These are phyloP conservation scores for Hypoxylon rubiginosum DNA, from an alignment of 2,329 filamentous ascomycete species.

Conservation along the genomic window DNA sequence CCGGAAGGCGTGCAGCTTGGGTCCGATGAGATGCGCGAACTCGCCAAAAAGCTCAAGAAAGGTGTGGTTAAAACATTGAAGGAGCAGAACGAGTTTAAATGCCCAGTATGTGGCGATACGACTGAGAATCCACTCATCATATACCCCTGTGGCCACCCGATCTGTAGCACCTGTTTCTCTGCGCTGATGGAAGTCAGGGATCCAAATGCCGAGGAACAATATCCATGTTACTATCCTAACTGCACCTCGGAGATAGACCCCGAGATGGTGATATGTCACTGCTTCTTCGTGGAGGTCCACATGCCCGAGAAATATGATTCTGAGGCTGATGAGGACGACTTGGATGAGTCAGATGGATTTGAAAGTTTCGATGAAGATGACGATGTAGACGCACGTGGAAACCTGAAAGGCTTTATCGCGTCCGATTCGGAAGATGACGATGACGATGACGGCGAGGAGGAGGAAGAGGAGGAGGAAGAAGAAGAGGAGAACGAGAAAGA, in stretches of 20 bases:
- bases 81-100: slow-evolving; percentile 39
- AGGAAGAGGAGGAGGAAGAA: slow-evolving; percentile 16
- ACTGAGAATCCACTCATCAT: slow-evolving; percentile 48
- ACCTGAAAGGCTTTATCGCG: slow-evolving; percentile 44
- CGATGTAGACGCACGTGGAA: slow-evolving; percentile 40
- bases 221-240: slow-evolving; percentile 27
- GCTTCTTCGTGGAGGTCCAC: slow-evolving; percentile 44
- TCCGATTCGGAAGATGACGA: slow-evolving; percentile 36
- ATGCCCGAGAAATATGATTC: slow-evolving; percentile 19
- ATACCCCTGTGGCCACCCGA: slow-evolving; percentile 50
- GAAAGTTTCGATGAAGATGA: slow-evolving; percentile 35
- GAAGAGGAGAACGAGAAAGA: slow-evolving; percentile 3
- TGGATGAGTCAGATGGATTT: slow-evolving; percentile 24
- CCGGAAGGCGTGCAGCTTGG: slow-evolving; percentile 48
- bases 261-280: slow-evolving; percentile 45
- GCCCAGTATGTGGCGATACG: slow-evolving; percentile 43
- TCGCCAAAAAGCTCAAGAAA: slow-evolving; percentile 42
- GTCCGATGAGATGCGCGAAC: slow-evolving; percentile 47
- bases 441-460: slow-evolving; percentile 12
- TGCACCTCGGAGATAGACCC: slow-evolving; percentile 40
- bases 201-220: slow-evolving; percentile 14
- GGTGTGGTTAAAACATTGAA: slow-evolving; percentile 41
- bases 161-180: slow-evolving; percentile 50
- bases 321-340: slow-evolving; percentile 13
- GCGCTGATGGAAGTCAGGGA: slow-evolving; percentile 36